phyloP scores from a whole-genome alignment of 768 basidiomycete genomes.

The Pleurotus tuber-regium region DNA sequence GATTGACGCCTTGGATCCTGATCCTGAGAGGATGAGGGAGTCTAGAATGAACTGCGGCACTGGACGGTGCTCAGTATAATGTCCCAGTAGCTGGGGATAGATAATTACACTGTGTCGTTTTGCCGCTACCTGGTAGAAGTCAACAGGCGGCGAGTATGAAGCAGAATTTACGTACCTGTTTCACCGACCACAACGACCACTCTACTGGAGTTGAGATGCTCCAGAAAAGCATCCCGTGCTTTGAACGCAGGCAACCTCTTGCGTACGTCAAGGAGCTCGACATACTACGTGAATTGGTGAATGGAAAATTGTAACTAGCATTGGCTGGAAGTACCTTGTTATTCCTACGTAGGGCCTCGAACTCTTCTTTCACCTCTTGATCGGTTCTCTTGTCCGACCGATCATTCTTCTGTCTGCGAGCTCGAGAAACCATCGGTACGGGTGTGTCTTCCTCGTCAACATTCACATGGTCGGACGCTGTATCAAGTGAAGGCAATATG shows the following conservation, averaged over 20 bases:
- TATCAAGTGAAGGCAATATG: conserved; percentile 40
- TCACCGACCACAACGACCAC: conserved; percentile 89
- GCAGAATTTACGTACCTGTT: conserved; percentile 49
- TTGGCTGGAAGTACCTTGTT: conserved; percentile 29
- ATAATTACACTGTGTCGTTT: conserved; percentile 77
- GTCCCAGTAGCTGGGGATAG: too few relatives aligned
- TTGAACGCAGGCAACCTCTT: conserved; percentile 74
- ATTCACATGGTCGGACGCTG: neutral
- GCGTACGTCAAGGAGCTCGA: conserved; percentile 52
- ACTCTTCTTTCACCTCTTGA: conserved; percentile 48
- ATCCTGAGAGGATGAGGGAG: conserved; percentile 59
- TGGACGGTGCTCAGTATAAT: conserved; percentile 28
- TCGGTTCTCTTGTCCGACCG: conserved; percentile 43
- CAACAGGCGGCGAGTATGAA: neutral
- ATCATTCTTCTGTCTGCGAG: conserved; percentile 18
- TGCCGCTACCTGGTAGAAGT: conserved; percentile 66
- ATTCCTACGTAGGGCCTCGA: conserved; percentile 42
- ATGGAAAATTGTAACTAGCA: neutral
- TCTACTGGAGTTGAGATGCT: conserved; percentile 51
- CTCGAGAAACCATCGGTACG: neutral
- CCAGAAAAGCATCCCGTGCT: conserved; percentile 61
- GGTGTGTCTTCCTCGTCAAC: conserved; percentile 9
- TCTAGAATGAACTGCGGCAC: conserved; percentile 92
- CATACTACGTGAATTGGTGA: conserved; percentile 37
- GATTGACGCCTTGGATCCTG: conserved; percentile 69